Percentiles rank a stretch among this genome's conserved stretches.
Conservation (phyloP, 73 alveolate species). For the Urostyla sp. region DNA sequence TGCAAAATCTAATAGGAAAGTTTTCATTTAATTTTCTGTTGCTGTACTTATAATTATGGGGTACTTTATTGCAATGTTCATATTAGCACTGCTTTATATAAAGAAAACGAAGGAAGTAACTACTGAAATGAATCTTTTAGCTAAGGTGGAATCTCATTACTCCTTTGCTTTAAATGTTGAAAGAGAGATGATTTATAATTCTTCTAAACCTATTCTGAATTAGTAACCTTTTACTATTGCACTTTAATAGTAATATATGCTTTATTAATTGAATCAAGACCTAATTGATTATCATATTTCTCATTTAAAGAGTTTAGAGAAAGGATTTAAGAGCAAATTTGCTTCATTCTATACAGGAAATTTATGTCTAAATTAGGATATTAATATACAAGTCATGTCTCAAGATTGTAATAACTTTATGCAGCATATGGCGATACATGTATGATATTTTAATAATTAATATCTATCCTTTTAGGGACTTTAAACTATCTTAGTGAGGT, state of each 20-base stretch:
- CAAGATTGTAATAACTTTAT: conserved; percentile 40
- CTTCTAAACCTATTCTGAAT: conserved; percentile 29
- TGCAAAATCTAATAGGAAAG: conserved; percentile 39
- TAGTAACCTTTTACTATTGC: too few relatives aligned
- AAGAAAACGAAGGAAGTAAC: conserved; percentile 22
- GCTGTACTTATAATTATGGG: conserved; percentile 4
- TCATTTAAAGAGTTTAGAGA: too few relatives aligned
- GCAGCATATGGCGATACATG: conserved; percentile 45
- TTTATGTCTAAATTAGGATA: too few relatives aligned
- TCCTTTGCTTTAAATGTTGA: conserved; percentile 28
- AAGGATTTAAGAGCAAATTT: too few relatives aligned
- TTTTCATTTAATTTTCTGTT: conserved; percentile 4
- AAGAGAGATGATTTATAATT: conserved; percentile 49
- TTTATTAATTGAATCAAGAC: too few relatives aligned
- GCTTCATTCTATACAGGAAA: too few relatives aligned
- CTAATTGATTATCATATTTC: too few relatives aligned
- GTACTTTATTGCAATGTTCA: conserved; percentile 45
- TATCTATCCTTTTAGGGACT: conserved; percentile 36
- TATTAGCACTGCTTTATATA: conserved; percentile 18
- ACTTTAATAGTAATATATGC: too few relatives aligned
- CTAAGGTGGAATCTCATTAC: conserved; percentile 50
- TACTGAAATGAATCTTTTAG: conserved; percentile 43
- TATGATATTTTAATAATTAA: background rate
- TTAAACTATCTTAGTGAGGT: conserved; percentile 43
- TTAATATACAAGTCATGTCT: too few relatives aligned